Evolutionary conservation across 768 basidiomycete species (phyloP), one percentile per base, ranked within the genome.

Genomic region (Boletus reticulatus): DNA sequence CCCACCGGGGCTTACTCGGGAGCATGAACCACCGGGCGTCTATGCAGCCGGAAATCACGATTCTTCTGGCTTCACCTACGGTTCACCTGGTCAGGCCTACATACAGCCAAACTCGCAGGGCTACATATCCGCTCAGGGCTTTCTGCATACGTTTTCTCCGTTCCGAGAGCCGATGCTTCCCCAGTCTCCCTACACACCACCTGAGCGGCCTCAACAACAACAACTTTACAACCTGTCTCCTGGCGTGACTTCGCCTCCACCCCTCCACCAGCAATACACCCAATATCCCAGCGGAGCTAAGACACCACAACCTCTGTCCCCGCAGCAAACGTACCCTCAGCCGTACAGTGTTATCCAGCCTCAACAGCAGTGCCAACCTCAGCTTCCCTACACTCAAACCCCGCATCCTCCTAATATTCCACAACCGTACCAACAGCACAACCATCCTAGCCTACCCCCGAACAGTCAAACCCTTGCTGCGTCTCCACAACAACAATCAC

Each of bases 371-470:
- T 42, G 50, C 34, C 44, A 48, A 31, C 69, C 59, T 37, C 54
- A 57, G 4, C 58, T 50, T 47, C 51, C 59, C 39, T 62, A 67
- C 10, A 12, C 54, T 42, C 63, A 61, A 27, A 50, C 56, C 2
- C 53, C 60, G 1, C 53, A 51, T 12, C 49, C 48, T 22, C 55
- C 62, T 34, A 61, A 58, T 39, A 37, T 52, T 14, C 52, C 42
- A 3, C 62, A 67, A 19, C 41, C 52, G 39, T 63, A 63, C 44
- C 63, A 64, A 36, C 62, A 58, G 37, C 47, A 51, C 38, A 58
- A 43, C 36, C 48, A 53, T 4, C 57, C 52, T 22, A 48, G 50
- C 29, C 38, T 48, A 4, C n/a, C 60, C n/a, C 52, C 61, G n/a
- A 59, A 50, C 43, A 52, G 29, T 32, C 56, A 48, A 43, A n/a